These are phyloP conservation scores for Podaxis sp. DNA, from an alignment of 768 basidiomycete genomes.

Conservation along the genomic window DNA sequence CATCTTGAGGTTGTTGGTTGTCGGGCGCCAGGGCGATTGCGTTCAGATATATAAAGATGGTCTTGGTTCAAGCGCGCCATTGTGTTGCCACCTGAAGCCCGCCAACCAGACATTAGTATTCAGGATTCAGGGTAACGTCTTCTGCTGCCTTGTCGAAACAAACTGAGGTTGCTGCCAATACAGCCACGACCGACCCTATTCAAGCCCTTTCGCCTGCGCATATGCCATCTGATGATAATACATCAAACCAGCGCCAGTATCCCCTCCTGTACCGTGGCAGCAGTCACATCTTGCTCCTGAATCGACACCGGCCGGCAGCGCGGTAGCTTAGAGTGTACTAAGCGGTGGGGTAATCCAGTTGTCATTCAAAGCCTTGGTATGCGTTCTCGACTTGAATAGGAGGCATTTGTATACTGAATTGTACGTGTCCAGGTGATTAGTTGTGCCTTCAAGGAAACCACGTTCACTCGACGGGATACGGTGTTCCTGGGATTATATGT, in stretches of 20 bases:
- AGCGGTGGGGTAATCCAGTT: neutral
- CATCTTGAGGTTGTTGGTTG: too few relatives aligned
- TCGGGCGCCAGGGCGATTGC: too few relatives aligned
- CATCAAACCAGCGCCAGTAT: neutral
- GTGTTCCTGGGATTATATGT: neutral
- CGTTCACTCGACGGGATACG: neutral
- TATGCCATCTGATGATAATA: neutral
- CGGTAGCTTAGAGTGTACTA: neutral
- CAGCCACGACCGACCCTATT: neutral
- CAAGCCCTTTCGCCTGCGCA: neutral
- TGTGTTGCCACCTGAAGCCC: too few relatives aligned
- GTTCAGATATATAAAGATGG: too few relatives aligned
- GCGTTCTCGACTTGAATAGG: neutral
- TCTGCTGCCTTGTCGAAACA: neutral
- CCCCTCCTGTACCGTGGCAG: neutral
- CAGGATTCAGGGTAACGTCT: neutral
- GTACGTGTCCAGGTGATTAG: neutral
- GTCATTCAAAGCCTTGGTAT: neutral
- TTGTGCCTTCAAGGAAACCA: neutral
- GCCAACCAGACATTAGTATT: too few relatives aligned
- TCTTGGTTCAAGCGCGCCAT: too few relatives aligned
- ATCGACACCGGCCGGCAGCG: too few relatives aligned
- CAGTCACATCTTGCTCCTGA: neutral
- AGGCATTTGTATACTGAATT: neutral
- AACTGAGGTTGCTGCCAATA: neutral